Evolutionary conservation across 1,139 yeast genomes (phyloP), one percentile per base, ranked within the genome.

Genomic region (Geotrichum aggregatum): DNA sequence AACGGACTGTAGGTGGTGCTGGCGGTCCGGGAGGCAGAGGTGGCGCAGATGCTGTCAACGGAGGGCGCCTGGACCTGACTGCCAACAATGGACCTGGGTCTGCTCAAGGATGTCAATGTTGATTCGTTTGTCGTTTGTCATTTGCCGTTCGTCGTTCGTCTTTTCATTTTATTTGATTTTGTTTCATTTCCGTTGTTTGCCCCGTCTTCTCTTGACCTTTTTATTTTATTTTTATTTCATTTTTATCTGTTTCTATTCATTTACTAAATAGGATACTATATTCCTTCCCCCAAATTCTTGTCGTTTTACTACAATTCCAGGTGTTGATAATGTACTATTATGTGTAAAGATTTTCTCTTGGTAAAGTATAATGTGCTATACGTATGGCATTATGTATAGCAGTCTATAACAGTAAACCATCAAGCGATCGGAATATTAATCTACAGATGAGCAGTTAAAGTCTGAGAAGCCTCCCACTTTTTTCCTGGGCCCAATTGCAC

Each of bases 381-480:
- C n/a, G n/a, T n/a, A n/a, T n/a, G n/a, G n/a, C n/a, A n/a, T n/a
- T n/a, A n/a, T n/a, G n/a, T n/a, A n/a, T n/a, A n/a, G n/a, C n/a
- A n/a, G n/a, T n/a, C n/a, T n/a, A n/a, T n/a, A n/a, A n/a, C n/a
- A n/a, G n/a, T n/a, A n/a, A n/a, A n/a, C n/a, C n/a, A n/a, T n/a
- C n/a, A n/a, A n/a, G n/a, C n/a, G n/a, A n/a, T n/a, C n/a, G n/a
- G n/a, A 13, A 10, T 21, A 8, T 3, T 39, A 26, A 6, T 7
- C 28, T 26, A 41, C 10, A 41, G 35, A 41, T 41, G 44, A 13
- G 44, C 44, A 4, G 44, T 41, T 5, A 41, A 11, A 13, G 44
- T 71, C 71, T 89, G 95, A 50, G 80, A 72, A 24, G 81, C 87
- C 36, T 72, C 68, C 96, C 96, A 91, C 57, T 76, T 76, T 56